Percentiles rank a stretch among this genome's conserved stretches.
Conservation (phyloP, 106 monocot genomes). For the Alisma plantagoaquatica region DNA sequence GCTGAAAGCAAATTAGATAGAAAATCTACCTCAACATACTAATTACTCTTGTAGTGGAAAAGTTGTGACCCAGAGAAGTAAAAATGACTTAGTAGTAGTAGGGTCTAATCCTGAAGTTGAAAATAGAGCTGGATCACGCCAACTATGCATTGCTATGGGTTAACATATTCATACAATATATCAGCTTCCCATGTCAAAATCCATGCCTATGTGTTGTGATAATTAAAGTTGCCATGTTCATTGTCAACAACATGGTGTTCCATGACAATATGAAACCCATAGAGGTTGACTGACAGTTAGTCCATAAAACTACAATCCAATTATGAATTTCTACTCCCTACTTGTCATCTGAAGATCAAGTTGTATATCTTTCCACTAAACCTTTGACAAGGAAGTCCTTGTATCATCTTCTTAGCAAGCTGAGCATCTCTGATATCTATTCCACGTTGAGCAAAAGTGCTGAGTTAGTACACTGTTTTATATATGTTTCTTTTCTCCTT, state of each 20-base stretch:
- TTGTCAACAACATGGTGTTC: not conserved
- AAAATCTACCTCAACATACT: too few species aligned
- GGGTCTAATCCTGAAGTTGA: not conserved
- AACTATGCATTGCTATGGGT: not conserved
- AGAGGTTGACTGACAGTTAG: not conserved
- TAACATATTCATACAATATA: not conserved
- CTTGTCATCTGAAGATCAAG: not conserved
- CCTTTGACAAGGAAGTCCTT: not conserved
- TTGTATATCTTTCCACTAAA: not conserved
- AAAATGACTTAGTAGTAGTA: not conserved
- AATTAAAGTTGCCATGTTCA: not conserved
- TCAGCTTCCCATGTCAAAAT: not conserved
- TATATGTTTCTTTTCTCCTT: too few species aligned
- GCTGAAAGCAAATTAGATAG: too few species aligned
- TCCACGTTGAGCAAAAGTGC: not conserved
- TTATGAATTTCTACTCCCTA: not conserved
- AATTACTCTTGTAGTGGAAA: too few species aligned
- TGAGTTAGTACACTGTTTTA: not conserved
- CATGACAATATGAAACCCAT: not conserved
- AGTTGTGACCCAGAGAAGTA: not conserved
- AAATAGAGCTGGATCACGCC: not conserved
- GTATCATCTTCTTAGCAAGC: not conserved
- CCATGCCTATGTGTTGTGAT: not conserved
- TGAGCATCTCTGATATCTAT: not conserved
- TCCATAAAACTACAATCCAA: not conserved